A percentile compares a stretch with the other conserved stretches of the same genome.
Evolutionary conservation across 805 yeast genomes (phyloP).

Genomic region (Barnettozyma pratensis): DNA sequence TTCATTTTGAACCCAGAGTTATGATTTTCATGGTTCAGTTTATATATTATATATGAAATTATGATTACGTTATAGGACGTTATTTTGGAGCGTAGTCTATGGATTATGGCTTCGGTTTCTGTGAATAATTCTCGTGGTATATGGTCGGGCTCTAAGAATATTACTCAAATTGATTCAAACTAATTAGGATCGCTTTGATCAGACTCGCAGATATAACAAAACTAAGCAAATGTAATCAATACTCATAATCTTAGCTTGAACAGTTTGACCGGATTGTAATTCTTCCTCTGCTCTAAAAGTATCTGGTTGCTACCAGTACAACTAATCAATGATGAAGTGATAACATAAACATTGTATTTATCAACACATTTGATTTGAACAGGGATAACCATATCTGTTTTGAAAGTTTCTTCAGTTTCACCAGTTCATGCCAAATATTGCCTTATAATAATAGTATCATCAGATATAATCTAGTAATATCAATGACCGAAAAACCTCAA

Average conservation of each 20-base stretch:
- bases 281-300: slow-evolving; percentile 33
- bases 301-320: slow-evolving; percentile 47
- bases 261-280: slow-evolving; percentile 67
- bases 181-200: too few species aligned
- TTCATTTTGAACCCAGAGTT: slow-evolving; percentile 39
- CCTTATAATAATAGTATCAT: too few species aligned
- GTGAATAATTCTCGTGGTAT: too few species aligned
- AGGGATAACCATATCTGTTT: slow-evolving; percentile 67
- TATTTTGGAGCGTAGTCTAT: too few species aligned
- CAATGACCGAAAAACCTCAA: too few species aligned
- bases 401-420: slow-evolving; percentile 67
- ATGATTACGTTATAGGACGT: too few species aligned
- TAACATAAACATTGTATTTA: slow-evolving; percentile 37
- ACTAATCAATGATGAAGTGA: slow-evolving; percentile 59
- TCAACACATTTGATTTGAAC: slow-evolving; percentile 64
- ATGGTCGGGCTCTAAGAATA: too few species aligned
- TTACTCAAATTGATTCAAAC: too few species aligned
- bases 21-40: background rate
- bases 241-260: slow-evolving; percentile 71
- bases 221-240: slow-evolving; percentile 48
- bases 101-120: too few species aligned
- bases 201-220: too few species aligned
- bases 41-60: too few species aligned
- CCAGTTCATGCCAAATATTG: slow-evolving; percentile 46
- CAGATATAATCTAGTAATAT: too few species aligned